Percentiles rank a stretch among this genome's conserved stretches.
phyloP scores from a whole-genome alignment of 2,329 filamentous ascomycete species.

The Talaromyces atroroseus region DNA sequence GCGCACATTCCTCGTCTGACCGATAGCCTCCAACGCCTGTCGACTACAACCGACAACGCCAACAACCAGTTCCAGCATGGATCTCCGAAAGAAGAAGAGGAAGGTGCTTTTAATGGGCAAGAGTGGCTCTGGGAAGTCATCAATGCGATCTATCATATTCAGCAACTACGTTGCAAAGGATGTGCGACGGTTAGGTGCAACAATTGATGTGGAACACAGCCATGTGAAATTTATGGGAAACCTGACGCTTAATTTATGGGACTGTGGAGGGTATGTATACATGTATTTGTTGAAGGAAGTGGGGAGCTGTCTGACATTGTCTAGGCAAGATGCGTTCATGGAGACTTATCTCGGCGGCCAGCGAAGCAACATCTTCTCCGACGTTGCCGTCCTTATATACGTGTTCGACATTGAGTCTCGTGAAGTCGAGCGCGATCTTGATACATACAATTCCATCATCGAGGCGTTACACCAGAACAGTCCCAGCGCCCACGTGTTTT shows the following conservation, averaged over 20 bases:
- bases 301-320: background rate
- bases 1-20: background rate
- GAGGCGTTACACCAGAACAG: conserved; percentile 83
- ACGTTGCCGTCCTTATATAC: conserved; percentile 95
- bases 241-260: conserved; percentile 94
- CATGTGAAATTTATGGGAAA: conserved; percentile 99
- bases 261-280: conserved; percentile 70
- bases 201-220: conserved; percentile 96
- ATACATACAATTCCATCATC: conserved; percentile 88
- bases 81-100: conserved; percentile 64
- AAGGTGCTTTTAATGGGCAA: conserved; percentile 90
- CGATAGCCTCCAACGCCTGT: background rate
- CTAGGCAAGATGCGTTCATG: conserved; percentile 92
- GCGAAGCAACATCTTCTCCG: conserved; percentile 91
- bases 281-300: background rate
- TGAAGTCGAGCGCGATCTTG: conserved; percentile 86
- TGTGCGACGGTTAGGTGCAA: conserved; percentile 84
- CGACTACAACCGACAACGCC: background rate
- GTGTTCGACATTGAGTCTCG: conserved; percentile 98
- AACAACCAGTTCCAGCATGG: conserved; percentile 27
- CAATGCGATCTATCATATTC: conserved; percentile 98
- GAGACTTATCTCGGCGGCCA: conserved; percentile 97
- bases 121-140: conserved; percentile 94
- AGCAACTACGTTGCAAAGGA: conserved; percentile 98
- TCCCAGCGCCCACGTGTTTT: conserved; percentile 75